A percentile compares a stretch with the other conserved stretches of the same genome.
These are phyloP conservation scores for Arctium lappa DNA, from an alignment of 129 eudicot genomes.

Conservation along the genomic window DNA sequence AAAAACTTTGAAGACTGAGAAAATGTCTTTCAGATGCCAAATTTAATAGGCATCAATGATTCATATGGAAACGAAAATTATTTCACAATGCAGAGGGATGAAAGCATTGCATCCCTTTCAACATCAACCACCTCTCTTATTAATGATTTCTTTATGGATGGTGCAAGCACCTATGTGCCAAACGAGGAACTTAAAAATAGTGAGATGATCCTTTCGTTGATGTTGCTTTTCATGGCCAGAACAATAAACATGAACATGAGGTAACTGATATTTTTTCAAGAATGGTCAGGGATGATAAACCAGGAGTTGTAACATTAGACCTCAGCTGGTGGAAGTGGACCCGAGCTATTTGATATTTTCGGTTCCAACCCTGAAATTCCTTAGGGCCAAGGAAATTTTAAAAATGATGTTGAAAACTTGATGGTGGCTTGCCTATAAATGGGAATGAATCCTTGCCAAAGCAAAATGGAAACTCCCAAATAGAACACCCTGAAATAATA, in stretches of 20 bases:
- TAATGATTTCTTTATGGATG: constrained; percentile 71
- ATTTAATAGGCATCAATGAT: constrained; percentile 79
- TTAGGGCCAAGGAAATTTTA: constrained; percentile 22
- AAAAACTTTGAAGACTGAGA: constrained; percentile 33
- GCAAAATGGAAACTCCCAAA: constrained; percentile 30
- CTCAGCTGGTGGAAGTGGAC: constrained; percentile 31
- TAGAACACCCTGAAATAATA: constrained; percentile 21
- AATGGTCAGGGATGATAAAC: constrained; percentile 40
- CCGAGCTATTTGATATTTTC: constrained; percentile 65
- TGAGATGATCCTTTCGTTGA: constrained; percentile 94
- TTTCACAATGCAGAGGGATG: constrained; percentile 31
- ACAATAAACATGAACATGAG: constrained; percentile 47
- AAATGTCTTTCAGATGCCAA: constrained; percentile 62
- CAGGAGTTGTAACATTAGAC: constrained; percentile 21
- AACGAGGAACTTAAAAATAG: constrained; percentile 36
- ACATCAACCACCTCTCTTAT: constrained; percentile 40
- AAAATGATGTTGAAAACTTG: constrained; percentile 47
- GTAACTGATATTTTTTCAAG: constrained; percentile 73
- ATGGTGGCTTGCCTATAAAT: constrained; percentile 67
- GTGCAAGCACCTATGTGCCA: constrained; percentile 24
- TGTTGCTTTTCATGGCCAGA: constrained; percentile 67
- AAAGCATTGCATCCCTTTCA: constrained; percentile 27
- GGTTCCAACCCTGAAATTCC: constrained; percentile 45
- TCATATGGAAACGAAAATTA: constrained; percentile 44
- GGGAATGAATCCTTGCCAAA: constrained; percentile 40